Conservation (phyloP, 106 monocot genomes). For the Allium fistulosum region DNA sequence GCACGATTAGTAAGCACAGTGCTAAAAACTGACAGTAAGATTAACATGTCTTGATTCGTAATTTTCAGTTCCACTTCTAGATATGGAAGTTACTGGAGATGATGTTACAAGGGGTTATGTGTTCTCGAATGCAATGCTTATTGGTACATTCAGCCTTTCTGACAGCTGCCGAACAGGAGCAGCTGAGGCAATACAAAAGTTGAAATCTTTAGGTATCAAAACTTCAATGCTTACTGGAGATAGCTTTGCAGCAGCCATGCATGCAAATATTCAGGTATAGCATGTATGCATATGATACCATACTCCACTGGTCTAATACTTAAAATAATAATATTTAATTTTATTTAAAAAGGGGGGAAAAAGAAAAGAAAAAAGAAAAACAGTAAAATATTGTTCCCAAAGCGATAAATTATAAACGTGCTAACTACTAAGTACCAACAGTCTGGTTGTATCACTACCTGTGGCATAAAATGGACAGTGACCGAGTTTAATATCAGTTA, state of each 20-base stretch:
- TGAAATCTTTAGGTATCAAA: slow-evolving; percentile 61
- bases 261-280: slow-evolving; percentile 68
- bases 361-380: not conserved
- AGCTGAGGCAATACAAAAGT: slow-evolving; percentile 48
- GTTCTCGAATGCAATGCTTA: slow-evolving; percentile 24
- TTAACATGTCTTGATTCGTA: too few species aligned
- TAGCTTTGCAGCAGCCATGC: slow-evolving; percentile 51
- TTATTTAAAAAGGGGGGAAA: not conserved
- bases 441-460: too few species aligned
- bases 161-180: slow-evolving; percentile 73
- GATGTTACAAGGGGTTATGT: slow-evolving; percentile 66
- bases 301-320: not conserved
- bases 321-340: not conserved
- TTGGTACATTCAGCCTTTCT: slow-evolving; percentile 67
- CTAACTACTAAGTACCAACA: too few species aligned
- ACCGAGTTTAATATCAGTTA: too few species aligned
- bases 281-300: too few species aligned
- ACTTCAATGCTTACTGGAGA: slow-evolving; percentile 91
- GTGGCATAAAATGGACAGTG: too few species aligned
- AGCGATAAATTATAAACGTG: too few species aligned
- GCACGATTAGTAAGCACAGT: too few species aligned
- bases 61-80: slow-evolving; percentile 19
- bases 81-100: slow-evolving; percentile 27
- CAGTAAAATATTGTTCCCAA: not conserved
- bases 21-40: too few species aligned